Evolutionary conservation across 176 grass and related monocot species (phyloP).

Genomic region (Avena atlantica): DNA sequence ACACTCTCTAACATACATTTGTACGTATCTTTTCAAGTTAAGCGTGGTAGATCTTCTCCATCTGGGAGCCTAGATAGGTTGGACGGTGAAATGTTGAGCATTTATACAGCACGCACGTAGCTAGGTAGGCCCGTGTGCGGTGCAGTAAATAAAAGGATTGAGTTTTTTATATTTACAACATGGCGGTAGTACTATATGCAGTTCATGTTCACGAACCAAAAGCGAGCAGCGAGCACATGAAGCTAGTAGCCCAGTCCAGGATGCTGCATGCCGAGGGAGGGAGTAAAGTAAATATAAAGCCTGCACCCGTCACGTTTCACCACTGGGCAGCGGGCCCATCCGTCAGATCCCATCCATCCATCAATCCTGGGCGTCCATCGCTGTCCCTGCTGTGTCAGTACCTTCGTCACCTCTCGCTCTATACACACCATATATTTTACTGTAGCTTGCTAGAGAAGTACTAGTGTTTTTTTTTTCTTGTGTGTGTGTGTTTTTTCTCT

Average conservation of each 20-base stretch:
- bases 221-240: constrained; percentile 34
- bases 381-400: constrained; percentile 26
- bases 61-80: not conserved
- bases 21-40: not conserved
- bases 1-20: too few relatives aligned
- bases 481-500: not conserved
- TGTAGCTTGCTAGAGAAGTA: not conserved
- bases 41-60: too few relatives aligned
- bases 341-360: constrained; percentile 61
- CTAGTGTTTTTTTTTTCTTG: not conserved
- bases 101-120: not conserved
- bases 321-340: constrained; percentile 19
- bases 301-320: constrained; percentile 50
- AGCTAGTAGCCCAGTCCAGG: not conserved
- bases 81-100: not conserved
- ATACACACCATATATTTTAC: not conserved
- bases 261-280: not conserved
- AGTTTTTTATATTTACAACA: not conserved
- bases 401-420: constrained; percentile 10
- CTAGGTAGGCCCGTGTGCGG: not conserved
- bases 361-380: constrained; percentile 46
- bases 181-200: constrained; percentile 35
- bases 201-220: constrained; percentile 46
- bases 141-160: not conserved
- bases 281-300: constrained; percentile 48